These are phyloP conservation scores for Fragilaria crotonensis DNA, from an alignment of 108 stramenopile species.

Conservation along the genomic window DNA sequence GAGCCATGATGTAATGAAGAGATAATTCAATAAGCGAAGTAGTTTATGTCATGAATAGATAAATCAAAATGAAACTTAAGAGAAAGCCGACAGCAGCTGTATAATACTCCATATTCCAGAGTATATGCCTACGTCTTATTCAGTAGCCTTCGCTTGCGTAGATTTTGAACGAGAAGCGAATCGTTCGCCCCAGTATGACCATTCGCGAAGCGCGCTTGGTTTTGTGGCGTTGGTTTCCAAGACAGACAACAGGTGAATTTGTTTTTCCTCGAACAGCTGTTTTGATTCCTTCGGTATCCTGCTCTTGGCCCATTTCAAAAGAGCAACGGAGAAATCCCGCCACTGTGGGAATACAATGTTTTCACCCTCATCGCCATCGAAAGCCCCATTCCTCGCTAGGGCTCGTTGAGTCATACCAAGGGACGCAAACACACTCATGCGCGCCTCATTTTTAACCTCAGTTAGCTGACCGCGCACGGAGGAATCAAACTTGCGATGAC, in stretches of 20 bases:
- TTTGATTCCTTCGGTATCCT: not conserved
- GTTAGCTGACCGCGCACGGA: not conserved
- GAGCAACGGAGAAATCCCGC: not conserved
- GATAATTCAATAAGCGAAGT: not conserved
- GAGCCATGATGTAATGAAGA: not conserved
- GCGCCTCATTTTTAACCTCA: not conserved
- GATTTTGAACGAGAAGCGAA: not conserved
- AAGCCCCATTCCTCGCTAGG: not conserved
- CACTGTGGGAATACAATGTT: not conserved
- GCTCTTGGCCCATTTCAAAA: not conserved
- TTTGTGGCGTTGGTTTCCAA: not conserved
- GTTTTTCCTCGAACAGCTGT: not conserved
- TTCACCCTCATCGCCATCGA: not conserved
- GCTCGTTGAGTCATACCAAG: conserved; percentile 1
- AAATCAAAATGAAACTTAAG: not conserved
- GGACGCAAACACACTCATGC: not conserved
- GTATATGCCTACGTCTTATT: not conserved
- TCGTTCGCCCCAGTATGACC: not conserved
- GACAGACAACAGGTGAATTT: not conserved
- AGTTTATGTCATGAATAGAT: not conserved
- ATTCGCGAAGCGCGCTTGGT: not conserved
- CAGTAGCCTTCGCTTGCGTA: not conserved
- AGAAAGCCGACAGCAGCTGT: not conserved
- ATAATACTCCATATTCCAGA: not conserved
- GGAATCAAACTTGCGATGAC: conserved; percentile 1